A percentile compares a stretch with the other conserved stretches of the same genome.
These are phyloP conservation scores for Vitis hybrid DNA, from an alignment of 177 flowering plant genomes.

Conservation along the genomic window DNA sequence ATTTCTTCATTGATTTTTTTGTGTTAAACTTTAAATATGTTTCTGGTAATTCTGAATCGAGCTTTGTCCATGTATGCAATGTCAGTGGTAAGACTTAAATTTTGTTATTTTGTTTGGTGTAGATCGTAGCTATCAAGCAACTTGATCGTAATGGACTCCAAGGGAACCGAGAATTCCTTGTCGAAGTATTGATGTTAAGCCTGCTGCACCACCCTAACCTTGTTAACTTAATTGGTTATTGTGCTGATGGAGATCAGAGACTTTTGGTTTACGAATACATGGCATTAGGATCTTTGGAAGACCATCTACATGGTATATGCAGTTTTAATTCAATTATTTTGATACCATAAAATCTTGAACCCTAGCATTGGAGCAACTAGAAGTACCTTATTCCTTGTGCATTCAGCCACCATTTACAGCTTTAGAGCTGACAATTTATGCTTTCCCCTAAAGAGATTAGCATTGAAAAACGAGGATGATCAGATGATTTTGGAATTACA, in stretches of 20 bases:
- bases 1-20: neutral
- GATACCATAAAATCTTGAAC: neutral
- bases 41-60: neutral
- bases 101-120: conserved; percentile 13
- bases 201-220: conserved; percentile 62
- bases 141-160: conserved; percentile 68
- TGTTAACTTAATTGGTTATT: conserved; percentile 64
- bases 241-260: conserved; percentile 79
- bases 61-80: neutral
- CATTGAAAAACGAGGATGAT: neutral
- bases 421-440: neutral
- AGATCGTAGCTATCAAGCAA: conserved; percentile 71
- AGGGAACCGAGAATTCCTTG: conserved; percentile 69
- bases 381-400: neutral
- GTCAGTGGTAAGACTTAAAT: conserved; percentile 2
- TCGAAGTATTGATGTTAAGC: conserved; percentile 62
- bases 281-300: conserved; percentile 64
- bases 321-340: neutral
- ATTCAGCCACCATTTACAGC: neutral
- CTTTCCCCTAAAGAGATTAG: neutral
- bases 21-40: neutral
- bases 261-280: conserved; percentile 66
- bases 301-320: conserved; percentile 59
- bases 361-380: neutral
- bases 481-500: neutral